Percentiles rank a stretch among this genome's conserved stretches.
Conservation (phyloP, 805 yeast species). For the Kodamaea restingae region DNA sequence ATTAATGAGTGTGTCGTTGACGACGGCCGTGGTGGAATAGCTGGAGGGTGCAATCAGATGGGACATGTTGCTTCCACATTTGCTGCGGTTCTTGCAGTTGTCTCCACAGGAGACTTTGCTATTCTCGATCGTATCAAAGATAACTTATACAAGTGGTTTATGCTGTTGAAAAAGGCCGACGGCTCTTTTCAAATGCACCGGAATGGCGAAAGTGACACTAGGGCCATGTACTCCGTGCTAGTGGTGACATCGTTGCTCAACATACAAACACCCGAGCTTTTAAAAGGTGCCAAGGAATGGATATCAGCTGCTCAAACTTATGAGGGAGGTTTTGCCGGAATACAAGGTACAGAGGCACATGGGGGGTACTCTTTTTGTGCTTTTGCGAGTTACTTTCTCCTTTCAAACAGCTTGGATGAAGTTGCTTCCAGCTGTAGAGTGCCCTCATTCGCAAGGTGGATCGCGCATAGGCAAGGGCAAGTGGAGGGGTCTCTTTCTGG, state of each 20-base stretch:
- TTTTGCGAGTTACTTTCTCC: constrained; percentile 53
- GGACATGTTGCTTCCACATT: constrained; percentile 85
- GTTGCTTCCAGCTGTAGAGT: constrained; percentile 32
- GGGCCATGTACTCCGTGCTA: constrained; percentile 88
- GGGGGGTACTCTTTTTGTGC: constrained; percentile 97
- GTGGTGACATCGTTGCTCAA: constrained; percentile 63
- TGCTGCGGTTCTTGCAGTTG: constrained; percentile 66
- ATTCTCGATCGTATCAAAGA: constrained; percentile 28
- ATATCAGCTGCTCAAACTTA: constrained; percentile 72
- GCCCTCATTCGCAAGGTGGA: constrained; percentile 59
- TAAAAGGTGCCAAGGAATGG: constrained; percentile 54
- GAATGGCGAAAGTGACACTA: constrained; percentile 79
- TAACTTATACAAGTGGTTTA: constrained; percentile 59
- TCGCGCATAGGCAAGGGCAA: constrained; percentile 58
- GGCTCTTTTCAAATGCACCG: constrained; percentile 77
- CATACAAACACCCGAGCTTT: constrained; percentile 58
- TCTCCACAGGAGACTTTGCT: constrained; percentile 37
- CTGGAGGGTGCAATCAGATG: constrained; percentile 79
- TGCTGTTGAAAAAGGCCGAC: constrained; percentile 55
- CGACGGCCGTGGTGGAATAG: constrained; percentile 55
- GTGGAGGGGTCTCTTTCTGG: constrained; percentile 90
- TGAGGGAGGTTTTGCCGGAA: constrained; percentile 94
- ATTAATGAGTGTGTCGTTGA: constrained; percentile 24
- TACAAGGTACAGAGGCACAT: constrained; percentile 81
- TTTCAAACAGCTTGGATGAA: constrained; percentile 34